These are phyloP conservation scores for Setaria viridis DNA, from an alignment of 202 grass and related monocot species.

Conservation along the genomic window DNA sequence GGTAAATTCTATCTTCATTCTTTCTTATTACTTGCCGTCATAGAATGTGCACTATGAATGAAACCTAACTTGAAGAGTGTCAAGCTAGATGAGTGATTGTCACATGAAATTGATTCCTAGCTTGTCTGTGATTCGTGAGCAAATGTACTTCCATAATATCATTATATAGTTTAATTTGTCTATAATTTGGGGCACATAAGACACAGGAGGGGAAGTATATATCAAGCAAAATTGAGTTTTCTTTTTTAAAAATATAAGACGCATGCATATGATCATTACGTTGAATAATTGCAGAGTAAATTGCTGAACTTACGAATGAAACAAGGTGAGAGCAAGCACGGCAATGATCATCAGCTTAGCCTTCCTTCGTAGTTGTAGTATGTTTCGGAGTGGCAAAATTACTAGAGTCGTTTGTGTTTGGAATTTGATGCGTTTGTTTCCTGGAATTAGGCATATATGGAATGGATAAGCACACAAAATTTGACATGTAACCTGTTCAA, in stretches of 20 bases:
- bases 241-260: too few relatives aligned
- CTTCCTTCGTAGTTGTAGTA: background rate
- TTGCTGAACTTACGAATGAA: background rate
- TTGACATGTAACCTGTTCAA: background rate
- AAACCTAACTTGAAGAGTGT: background rate
- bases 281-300: too few relatives aligned
- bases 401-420: background rate
- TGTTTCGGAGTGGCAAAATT: background rate
- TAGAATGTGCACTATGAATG: background rate
- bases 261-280: too few relatives aligned
- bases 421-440: too few relatives aligned
- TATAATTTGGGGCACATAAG: background rate
- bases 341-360: background rate
- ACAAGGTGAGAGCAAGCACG: background rate
- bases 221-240: too few relatives aligned
- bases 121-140: background rate
- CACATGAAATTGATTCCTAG: background rate
- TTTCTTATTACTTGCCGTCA: background rate
- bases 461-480: background rate
- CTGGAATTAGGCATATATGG: background rate
- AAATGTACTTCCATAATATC: background rate
- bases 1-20: slow-evolving; percentile 40
- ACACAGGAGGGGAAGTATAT: background rate
- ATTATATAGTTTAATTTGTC: background rate
- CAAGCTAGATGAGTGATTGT: background rate